Conservation (phyloP, 2,329 filamentous ascomycete species). For the Scytalidium lignicola region DNA sequence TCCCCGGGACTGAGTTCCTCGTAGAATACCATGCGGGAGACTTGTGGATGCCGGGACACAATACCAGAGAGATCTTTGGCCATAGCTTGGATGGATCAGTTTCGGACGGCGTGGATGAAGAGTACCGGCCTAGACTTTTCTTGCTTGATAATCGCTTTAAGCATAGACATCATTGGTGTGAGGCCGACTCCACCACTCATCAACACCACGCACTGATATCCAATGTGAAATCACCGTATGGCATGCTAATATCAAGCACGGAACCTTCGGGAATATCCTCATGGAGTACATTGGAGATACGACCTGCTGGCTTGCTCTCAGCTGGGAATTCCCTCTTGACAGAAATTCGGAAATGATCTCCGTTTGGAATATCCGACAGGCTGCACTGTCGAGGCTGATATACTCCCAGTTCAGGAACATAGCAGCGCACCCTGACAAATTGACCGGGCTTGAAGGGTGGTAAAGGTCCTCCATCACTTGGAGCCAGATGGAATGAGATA, state of each 20-base stretch:
- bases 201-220: conserved; percentile 50
- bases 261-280: conserved; percentile 43
- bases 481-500: conserved; percentile 65
- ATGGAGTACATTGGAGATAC: conserved; percentile 51
- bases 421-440: conserved; percentile 63
- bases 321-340: conserved; percentile 57
- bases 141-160: conserved; percentile 44
- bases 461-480: conserved; percentile 53
- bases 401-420: conserved; percentile 56
- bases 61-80: conserved; percentile 36
- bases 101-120: conserved; percentile 58
- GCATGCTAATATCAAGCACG: conserved; percentile 49
- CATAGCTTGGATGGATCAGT: conserved; percentile 49
- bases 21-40: conserved; percentile 2
- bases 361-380: conserved; percentile 52
- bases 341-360: conserved; percentile 65
- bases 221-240: conserved; percentile 58
- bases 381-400: conserved; percentile 72
- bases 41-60: neutral
- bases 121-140: conserved; percentile 43
- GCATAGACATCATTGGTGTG: conserved; percentile 61
- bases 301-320: conserved; percentile 34
- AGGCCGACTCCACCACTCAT: conserved; percentile 65
- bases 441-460: conserved; percentile 65
- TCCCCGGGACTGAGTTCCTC: conserved; percentile 1